phyloP scores from a whole-genome alignment of 164 flowering plant genomes.

The Vitis riparia region DNA sequence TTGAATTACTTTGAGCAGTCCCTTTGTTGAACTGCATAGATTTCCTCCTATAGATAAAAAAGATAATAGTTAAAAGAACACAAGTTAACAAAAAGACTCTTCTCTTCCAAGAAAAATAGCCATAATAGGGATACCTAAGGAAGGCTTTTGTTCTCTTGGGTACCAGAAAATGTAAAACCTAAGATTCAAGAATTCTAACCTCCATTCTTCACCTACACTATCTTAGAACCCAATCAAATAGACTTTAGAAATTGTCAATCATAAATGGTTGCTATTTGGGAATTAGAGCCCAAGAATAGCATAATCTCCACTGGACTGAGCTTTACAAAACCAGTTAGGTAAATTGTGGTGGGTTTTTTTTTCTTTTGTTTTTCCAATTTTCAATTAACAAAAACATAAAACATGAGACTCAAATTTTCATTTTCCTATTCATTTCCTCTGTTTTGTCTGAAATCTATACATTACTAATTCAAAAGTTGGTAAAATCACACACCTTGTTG shows the following conservation, averaged over 20 bases:
- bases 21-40: slow-evolving; percentile 19
- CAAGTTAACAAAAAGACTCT: background rate
- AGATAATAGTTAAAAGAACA: background rate
- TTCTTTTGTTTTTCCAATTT: background rate
- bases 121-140: too few species aligned
- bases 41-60: slow-evolving; percentile 22
- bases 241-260: background rate
- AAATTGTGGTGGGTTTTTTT: background rate
- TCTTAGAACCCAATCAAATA: too few species aligned
- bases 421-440: background rate
- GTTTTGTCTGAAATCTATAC: background rate
- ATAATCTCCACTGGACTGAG: too few species aligned
- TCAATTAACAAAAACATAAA: background rate
- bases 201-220: too few species aligned
- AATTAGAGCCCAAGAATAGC: too few species aligned
- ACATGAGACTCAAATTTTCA: background rate
- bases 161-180: too few species aligned
- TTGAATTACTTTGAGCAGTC: slow-evolving; percentile 9
- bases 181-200: too few species aligned
- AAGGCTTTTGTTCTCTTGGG: too few species aligned
- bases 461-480: background rate
- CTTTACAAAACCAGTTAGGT: background rate
- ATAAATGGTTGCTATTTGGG: too few species aligned
- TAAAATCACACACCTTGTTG: slow-evolving; percentile 11
- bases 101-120: too few species aligned